A percentile compares a stretch with the other conserved stretches of the same genome.
phyloP scores from a whole-genome alignment of 805 yeast genomes.

The Scheffersomyces ergatensis region DNA sequence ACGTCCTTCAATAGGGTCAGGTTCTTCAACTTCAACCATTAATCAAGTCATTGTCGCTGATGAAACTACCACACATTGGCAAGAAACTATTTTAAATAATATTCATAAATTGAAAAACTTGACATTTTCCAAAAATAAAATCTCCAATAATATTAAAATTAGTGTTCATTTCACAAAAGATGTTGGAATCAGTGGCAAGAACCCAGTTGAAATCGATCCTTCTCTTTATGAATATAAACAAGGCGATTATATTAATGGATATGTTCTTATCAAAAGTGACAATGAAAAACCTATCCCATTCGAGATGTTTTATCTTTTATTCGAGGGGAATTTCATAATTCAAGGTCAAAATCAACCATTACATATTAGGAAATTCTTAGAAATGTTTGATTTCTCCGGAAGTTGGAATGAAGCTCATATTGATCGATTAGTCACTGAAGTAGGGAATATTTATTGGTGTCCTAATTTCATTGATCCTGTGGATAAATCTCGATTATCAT shows the following conservation, averaged over 20 bases:
- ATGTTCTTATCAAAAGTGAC: constrained; percentile 41
- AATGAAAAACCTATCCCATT: constrained; percentile 45
- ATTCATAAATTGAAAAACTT: constrained; percentile 30
- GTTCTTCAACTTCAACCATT: constrained; percentile 1
- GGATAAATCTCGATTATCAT: constrained; percentile 21
- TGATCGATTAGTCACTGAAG: constrained; percentile 29
- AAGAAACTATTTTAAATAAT: constrained; percentile 38
- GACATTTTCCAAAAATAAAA: constrained; percentile 23
- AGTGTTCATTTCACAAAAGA: constrained; percentile 32
- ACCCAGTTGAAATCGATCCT: constrained; percentile 27
- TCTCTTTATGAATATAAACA: constrained; percentile 52
- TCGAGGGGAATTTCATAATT: constrained; percentile 48
- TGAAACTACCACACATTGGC: constrained; percentile 31
- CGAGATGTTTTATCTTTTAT: constrained; percentile 58
- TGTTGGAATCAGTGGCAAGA: constrained; percentile 24
- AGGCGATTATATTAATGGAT: constrained; percentile 68
- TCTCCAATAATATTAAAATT: constrained; percentile 24
- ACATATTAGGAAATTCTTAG: constrained; percentile 33
- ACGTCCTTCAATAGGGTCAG: background rate
- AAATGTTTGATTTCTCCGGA: constrained; percentile 52
- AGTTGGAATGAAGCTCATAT: constrained; percentile 43
- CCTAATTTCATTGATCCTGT: constrained; percentile 18
- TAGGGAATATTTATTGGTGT: constrained; percentile 11
- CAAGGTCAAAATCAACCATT: constrained; percentile 11
- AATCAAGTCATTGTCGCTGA: constrained; percentile 28